Percentiles rank a stretch among this genome's conserved stretches.
phyloP scores from a whole-genome alignment of 768 basidiomycete species.

The Tylopilus sp. region DNA sequence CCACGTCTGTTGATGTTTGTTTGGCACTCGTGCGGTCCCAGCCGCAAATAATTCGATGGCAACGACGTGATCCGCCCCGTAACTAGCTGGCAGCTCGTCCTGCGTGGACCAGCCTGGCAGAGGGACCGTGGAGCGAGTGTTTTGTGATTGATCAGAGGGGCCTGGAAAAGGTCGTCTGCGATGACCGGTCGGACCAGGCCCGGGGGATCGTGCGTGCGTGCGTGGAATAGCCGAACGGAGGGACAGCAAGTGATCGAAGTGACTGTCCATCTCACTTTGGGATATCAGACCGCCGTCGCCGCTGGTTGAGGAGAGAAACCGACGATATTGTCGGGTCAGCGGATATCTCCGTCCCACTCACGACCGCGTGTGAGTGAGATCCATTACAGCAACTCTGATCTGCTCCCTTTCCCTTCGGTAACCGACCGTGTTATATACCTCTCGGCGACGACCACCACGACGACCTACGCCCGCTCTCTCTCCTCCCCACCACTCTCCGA shows the following conservation, averaged over 20 bases:
- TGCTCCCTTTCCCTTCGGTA: background rate
- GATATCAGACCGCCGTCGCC: too few relatives aligned
- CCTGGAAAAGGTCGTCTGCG: too few relatives aligned
- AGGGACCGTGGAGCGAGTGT: background rate
- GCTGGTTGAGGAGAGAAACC: background rate
- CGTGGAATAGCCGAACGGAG: too few relatives aligned
- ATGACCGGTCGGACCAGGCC: too few relatives aligned
- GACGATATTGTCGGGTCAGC: background rate
- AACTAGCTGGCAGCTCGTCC: background rate
- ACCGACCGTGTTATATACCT: background rate
- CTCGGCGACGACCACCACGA: conserved; percentile 1
- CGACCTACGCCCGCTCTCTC: background rate
- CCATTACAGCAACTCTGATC: conserved; percentile 2
- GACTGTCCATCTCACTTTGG: too few relatives aligned
- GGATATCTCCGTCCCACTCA: conserved; percentile 6
- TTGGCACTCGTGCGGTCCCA: background rate
- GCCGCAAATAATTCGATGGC: background rate
- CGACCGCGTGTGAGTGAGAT: conserved; percentile 1
- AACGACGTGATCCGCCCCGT: background rate
- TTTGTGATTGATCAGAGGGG: too few relatives aligned
- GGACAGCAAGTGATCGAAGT: too few relatives aligned
- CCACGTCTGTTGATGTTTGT: conserved; percentile 1
- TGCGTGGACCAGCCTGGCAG: too few relatives aligned
- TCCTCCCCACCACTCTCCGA: background rate
- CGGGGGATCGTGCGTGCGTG: too few relatives aligned